phyloP scores from a whole-genome alignment of 225 moss, liverwort and hornwort species.

The Rhytidiadelphus loreus region DNA sequence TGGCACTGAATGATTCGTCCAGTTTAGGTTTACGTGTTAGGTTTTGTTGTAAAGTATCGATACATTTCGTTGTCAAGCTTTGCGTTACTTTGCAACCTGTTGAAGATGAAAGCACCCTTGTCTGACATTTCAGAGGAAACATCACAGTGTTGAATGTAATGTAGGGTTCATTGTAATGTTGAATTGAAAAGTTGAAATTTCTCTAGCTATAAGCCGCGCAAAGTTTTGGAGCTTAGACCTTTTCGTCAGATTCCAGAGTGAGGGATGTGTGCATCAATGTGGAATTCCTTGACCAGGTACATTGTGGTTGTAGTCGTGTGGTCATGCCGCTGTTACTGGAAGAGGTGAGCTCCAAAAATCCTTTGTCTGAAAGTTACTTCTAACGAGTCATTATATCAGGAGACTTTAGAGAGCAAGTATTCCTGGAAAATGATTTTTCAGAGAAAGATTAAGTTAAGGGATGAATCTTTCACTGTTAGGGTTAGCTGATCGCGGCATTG shows the following conservation, averaged over 20 bases:
- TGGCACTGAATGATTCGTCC: not conserved
- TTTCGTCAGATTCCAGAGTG: not conserved
- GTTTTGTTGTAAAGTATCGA: not conserved
- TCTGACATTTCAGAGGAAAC: not conserved
- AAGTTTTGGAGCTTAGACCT: not conserved
- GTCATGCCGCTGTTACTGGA: conserved; percentile 82
- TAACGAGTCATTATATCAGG: not conserved
- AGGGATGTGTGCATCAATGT: conserved; percentile 1
- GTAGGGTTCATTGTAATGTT: not conserved
- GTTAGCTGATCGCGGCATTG: not conserved
- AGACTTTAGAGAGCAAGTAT: not conserved
- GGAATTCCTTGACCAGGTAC: conserved; percentile 21
- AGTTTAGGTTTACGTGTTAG: not conserved
- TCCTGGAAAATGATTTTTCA: not conserved
- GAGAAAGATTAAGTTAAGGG: not conserved
- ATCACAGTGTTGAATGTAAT: not conserved
- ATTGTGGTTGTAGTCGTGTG: conserved; percentile 50
- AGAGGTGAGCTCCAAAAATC: conserved; percentile 41
- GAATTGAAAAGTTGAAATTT: not conserved
- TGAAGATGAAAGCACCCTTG: not conserved
- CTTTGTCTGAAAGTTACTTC: not conserved
- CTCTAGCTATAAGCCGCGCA: not conserved
- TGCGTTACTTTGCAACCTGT: not conserved
- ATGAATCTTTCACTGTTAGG: not conserved
- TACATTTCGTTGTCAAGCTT: not conserved